These are phyloP conservation scores for Mucor mucedo DNA, from an alignment of 371 early-diverging fungal species.

Conservation along the genomic window DNA sequence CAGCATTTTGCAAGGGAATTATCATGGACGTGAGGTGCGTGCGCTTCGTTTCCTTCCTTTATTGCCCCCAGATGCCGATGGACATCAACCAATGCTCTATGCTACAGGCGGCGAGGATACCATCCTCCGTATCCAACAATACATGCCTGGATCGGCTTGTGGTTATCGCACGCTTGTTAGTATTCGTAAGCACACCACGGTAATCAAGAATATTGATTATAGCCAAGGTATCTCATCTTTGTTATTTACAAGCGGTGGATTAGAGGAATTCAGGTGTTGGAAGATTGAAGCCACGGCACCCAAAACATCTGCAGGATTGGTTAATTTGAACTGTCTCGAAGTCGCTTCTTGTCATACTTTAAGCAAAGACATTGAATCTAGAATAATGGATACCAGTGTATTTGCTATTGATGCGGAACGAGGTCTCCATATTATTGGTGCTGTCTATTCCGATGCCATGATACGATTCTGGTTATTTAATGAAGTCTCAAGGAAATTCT, in stretches of 20 bases:
- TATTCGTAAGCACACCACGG: constrained; percentile 57
- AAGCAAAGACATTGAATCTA: constrained; percentile 56
- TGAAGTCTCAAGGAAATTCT: constrained; percentile 53
- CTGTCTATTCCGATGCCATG: constrained; percentile 64
- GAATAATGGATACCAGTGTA: constrained; percentile 65
- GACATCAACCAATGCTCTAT: constrained; percentile 35
- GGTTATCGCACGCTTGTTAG: constrained; percentile 37
- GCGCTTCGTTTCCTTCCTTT: constrained; percentile 39
- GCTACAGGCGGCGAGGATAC: constrained; percentile 62
- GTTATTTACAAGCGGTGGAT: constrained; percentile 61
- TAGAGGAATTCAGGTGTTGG: constrained; percentile 62
- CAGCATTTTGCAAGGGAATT: constrained; percentile 58
- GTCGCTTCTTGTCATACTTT: constrained; percentile 55
- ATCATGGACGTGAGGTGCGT: constrained; percentile 66
- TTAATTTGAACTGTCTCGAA: constrained; percentile 52
- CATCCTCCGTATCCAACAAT: constrained; percentile 52
- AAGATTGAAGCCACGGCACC: constrained; percentile 38
- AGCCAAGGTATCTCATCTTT: constrained; percentile 40
- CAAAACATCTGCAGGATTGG: constrained; percentile 5
- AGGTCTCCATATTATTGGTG: constrained; percentile 59
- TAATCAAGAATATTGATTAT: constrained; percentile 51
- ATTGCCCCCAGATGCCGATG: neutral
- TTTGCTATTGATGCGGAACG: constrained; percentile 36
- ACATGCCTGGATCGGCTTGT: constrained; percentile 32
- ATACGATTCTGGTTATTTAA: constrained; percentile 67